A percentile compares a stretch with the other conserved stretches of the same genome.
Evolutionary conservation across 805 yeast species (phyloP).

Genomic region (Cyberlindnera mrakii): DNA sequence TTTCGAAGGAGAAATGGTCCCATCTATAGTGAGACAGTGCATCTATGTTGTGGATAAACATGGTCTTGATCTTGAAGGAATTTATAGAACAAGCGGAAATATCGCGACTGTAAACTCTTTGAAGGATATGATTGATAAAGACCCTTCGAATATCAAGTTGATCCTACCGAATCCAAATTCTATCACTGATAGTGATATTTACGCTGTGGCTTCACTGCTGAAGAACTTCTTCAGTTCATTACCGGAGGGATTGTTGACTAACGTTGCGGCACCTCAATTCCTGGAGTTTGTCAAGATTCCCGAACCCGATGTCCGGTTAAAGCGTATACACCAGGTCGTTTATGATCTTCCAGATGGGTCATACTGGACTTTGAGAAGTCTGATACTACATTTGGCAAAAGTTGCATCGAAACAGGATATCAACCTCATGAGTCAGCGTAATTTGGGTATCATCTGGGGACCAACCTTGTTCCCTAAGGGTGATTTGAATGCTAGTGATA

Average conservation of each 20-base stretch:
- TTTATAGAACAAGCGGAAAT: constrained; percentile 83
- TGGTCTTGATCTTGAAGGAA: constrained; percentile 84
- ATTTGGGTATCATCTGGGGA: constrained; percentile 91
- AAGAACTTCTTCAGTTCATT: constrained; percentile 78
- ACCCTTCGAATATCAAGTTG: constrained; percentile 59
- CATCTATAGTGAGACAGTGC: constrained; percentile 83
- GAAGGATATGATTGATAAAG: constrained; percentile 63
- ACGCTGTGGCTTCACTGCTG: constrained; percentile 79
- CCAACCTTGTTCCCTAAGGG: constrained; percentile 74
- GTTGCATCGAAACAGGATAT: constrained; percentile 55
- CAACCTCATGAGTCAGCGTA: constrained; percentile 79
- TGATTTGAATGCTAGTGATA: constrained; percentile 62
- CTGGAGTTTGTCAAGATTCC: constrained; percentile 65
- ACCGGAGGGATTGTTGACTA: constrained; percentile 81
- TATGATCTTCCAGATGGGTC: constrained; percentile 92
- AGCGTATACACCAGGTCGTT: constrained; percentile 76
- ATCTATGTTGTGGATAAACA: constrained; percentile 78
- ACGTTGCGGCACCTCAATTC: constrained; percentile 54
- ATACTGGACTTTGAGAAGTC: constrained; percentile 81
- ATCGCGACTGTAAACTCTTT: constrained; percentile 67
- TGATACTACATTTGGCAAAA: constrained; percentile 78
- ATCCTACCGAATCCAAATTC: constrained; percentile 49
- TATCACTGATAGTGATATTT: constrained; percentile 73
- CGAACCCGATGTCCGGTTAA: constrained; percentile 57
- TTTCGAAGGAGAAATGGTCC: constrained; percentile 87